Conservation (phyloP, 2,329 filamentous ascomycete genomes). For the Botryotinia narcissicola region DNA sequence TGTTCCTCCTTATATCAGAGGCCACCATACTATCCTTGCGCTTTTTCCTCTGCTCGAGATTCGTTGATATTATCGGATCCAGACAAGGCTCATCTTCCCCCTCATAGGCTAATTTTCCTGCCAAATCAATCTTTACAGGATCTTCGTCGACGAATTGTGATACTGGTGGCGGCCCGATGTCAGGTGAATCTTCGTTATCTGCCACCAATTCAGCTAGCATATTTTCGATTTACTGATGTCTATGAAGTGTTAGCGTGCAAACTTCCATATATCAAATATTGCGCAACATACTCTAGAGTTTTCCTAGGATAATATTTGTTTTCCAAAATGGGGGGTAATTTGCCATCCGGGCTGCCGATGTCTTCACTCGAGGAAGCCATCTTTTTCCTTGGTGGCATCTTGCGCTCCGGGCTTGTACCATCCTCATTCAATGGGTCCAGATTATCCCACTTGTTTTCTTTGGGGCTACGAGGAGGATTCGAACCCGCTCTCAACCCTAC, state of each 20-base stretch:
- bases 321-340: constrained; percentile 67
- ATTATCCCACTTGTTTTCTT: constrained; percentile 55
- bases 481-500: constrained; percentile 36
- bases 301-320: constrained; percentile 64
- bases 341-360: constrained; percentile 37
- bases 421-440: constrained; percentile 22
- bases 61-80: constrained; percentile 34
- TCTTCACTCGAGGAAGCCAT: constrained; percentile 39
- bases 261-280: background rate
- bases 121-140: constrained; percentile 52
- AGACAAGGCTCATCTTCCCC: constrained; percentile 26
- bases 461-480: constrained; percentile 45
- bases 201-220: constrained; percentile 29
- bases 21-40: constrained; percentile 35
- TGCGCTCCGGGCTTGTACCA: constrained; percentile 48
- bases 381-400: constrained; percentile 48
- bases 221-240: constrained; percentile 35
- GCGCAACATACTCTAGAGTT: constrained; percentile 61
- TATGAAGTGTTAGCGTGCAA: constrained; percentile 26
- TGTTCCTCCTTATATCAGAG: constrained; percentile 25
- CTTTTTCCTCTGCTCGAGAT: constrained; percentile 39
- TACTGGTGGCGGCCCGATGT: constrained; percentile 63
- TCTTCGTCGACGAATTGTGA: constrained; percentile 59
- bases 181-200: constrained; percentile 59
- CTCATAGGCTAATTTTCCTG: constrained; percentile 32